A percentile compares a stretch with the other conserved stretches of the same genome.
phyloP scores from a whole-genome alignment of 305 asterid species.

The Fraxinus angustifolia region DNA sequence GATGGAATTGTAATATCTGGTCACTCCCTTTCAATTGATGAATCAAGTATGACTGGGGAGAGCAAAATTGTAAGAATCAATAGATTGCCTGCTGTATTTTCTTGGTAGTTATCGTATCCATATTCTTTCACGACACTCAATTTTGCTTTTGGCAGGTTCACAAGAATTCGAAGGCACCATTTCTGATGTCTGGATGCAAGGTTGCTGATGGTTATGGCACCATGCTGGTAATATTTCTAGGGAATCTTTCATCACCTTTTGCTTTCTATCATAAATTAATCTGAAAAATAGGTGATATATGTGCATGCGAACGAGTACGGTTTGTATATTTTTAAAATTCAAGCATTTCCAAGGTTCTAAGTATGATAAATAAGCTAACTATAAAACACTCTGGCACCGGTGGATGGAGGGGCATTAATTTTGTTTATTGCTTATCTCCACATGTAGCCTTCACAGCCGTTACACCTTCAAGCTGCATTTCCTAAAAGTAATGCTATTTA shows the following conservation, averaged over 20 bases:
- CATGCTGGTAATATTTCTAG: conserved; percentile 68
- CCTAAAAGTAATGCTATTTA: background rate
- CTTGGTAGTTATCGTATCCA: conserved; percentile 1
- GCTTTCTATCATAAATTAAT: background rate
- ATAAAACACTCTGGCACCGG: background rate
- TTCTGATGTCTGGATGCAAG: conserved; percentile 96
- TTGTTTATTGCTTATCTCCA: conserved; percentile 2
- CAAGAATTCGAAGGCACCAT: conserved; percentile 79
- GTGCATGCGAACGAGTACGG: background rate
- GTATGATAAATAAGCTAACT: background rate
- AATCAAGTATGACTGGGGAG: conserved; percentile 99
- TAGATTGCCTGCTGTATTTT: conserved; percentile 9
- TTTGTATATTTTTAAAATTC: background rate
- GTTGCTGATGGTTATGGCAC: conserved; percentile 95
- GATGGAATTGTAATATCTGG: conserved; percentile 79
- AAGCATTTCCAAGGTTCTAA: background rate
- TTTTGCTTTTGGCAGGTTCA: conserved; percentile 52
- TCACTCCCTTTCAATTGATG: conserved; percentile 87
- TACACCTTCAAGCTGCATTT: background rate
- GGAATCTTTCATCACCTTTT: conserved; percentile 15
- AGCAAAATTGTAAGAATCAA: conserved; percentile 73
- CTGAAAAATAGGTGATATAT: background rate
- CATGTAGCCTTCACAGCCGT: background rate
- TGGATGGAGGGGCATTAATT: background rate
- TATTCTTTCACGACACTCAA: conserved; percentile 17